These are phyloP conservation scores for Phytophthora melonis DNA, from an alignment of 352 stramenopile species.

Conservation along the genomic window DNA sequence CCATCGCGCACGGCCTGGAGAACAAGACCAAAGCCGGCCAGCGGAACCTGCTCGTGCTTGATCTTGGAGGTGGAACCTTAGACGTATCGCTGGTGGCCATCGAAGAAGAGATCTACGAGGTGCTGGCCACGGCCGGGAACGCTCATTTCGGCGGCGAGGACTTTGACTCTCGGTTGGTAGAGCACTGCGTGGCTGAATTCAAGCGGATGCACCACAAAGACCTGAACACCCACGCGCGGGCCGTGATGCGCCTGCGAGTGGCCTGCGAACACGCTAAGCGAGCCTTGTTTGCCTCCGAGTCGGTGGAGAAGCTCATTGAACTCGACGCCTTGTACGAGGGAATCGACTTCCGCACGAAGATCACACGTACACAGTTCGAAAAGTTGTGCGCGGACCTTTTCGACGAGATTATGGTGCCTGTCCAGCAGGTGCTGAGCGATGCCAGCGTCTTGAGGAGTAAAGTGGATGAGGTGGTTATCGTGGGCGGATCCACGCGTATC, in stretches of 20 bases:
- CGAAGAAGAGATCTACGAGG: conserved; percentile 12
- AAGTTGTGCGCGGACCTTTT: neutral
- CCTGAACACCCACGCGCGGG: neutral
- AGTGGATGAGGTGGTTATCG: conserved; percentile 3
- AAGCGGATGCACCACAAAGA: neutral
- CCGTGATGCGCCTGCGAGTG: neutral
- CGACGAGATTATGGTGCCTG: neutral
- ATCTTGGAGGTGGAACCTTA: neutral
- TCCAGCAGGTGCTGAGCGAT: conserved; percentile 8
- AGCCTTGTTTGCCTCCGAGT: neutral
- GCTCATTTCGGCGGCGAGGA: conserved; percentile 4
- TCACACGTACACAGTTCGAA: neutral
- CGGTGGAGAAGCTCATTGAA: neutral
- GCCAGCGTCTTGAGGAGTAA: neutral
- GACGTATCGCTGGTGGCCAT: conserved; percentile 17
- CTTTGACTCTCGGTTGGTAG: conserved; percentile 10
- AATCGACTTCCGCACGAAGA: neutral
- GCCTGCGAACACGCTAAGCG: conserved; percentile 7
- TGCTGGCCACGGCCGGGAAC: conserved; percentile 3
- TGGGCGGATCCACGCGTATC: conserved; percentile 6
- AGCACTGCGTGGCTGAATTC: conserved; percentile 6
- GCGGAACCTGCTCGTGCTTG: conserved; percentile 4
- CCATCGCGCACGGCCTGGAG: conserved; percentile 8
- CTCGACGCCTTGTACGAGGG: conserved; percentile 8
- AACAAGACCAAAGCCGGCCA: neutral